These are phyloP conservation scores for Nasturtium officinale DNA, from an alignment of 345 rosid genomes.

Conservation along the genomic window DNA sequence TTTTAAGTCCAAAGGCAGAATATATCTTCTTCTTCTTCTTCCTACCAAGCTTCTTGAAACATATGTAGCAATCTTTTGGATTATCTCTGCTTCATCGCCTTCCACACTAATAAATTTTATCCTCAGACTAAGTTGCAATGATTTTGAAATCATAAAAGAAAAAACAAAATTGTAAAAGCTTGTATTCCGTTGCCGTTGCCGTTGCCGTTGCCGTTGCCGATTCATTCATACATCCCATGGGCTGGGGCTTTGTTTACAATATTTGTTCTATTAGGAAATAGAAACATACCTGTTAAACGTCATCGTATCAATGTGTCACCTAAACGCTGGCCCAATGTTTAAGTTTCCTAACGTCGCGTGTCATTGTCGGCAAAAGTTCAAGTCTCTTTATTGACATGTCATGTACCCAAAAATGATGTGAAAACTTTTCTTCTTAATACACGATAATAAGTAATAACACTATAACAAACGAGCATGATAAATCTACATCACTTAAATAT, in stretches of 20 bases:
- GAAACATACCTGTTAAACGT: not conserved
- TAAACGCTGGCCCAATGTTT: not conserved
- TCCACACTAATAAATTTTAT: no score
- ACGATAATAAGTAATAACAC: not conserved
- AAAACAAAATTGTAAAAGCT: no score
- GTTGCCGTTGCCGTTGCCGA: not conserved
- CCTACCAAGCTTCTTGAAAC: not conserved
- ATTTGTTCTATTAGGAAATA: not conserved
- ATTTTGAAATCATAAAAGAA: no score
- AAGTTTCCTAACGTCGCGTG: not conserved
- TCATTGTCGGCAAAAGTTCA: conserved; percentile 15
- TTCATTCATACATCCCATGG: no score
- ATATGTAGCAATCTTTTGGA: no score
- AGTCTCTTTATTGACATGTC: not conserved
- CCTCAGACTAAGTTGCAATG: no score
- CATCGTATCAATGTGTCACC: not conserved
- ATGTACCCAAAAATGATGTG: not conserved
- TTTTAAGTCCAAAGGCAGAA: not conserved
- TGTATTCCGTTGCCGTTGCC: no score
- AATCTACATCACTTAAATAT: not conserved
- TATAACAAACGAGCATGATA: not conserved
- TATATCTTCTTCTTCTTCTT: not conserved
- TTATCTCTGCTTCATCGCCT: no score
- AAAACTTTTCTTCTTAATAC: not conserved
- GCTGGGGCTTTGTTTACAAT: no score